phyloP scores from a whole-genome alignment of 2,329 filamentous ascomycete genomes.

The Cercospora sesami region DNA sequence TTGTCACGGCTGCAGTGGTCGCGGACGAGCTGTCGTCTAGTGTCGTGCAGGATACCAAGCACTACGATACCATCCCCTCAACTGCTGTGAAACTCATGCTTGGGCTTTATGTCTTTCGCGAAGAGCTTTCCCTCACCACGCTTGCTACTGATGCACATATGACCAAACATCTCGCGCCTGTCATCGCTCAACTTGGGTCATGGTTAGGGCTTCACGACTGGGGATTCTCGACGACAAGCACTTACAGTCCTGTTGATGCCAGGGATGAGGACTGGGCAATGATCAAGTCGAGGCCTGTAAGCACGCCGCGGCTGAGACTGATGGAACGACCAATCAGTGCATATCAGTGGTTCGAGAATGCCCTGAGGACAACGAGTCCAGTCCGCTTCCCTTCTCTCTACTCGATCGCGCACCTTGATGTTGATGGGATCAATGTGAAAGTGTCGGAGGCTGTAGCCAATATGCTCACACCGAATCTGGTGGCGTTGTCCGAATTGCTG shows the following conservation, averaged over 20 bases:
- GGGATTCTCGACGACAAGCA: slow-evolving; percentile 53
- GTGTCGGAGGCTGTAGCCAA: slow-evolving; percentile 17
- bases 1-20: slow-evolving; percentile 30
- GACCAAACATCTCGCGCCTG: slow-evolving; percentile 57
- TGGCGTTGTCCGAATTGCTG: slow-evolving; percentile 30
- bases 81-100: slow-evolving; percentile 49
- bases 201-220: slow-evolving; percentile 78
- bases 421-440: slow-evolving; percentile 1
- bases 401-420: slow-evolving; percentile 28
- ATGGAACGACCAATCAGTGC: slow-evolving; percentile 34
- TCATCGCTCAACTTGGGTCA: slow-evolving; percentile 75
- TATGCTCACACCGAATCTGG: slow-evolving; percentile 29
- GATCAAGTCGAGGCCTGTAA: slow-evolving; percentile 29
- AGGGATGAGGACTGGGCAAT: slow-evolving; percentile 51
- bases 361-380: slow-evolving; percentile 20
- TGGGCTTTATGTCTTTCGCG: slow-evolving; percentile 79
- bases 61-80: slow-evolving; percentile 1
- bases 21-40: slow-evolving; percentile 29
- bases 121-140: slow-evolving; percentile 80
- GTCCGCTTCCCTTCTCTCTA: slow-evolving; percentile 31
- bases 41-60: background rate
- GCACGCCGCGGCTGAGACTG: slow-evolving; percentile 16
- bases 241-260: slow-evolving; percentile 62
- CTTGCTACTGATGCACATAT: slow-evolving; percentile 14
- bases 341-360: slow-evolving; percentile 37